phyloP scores from a whole-genome alignment of 31 red algal species.

The Porphyra umbilicalis region DNA sequence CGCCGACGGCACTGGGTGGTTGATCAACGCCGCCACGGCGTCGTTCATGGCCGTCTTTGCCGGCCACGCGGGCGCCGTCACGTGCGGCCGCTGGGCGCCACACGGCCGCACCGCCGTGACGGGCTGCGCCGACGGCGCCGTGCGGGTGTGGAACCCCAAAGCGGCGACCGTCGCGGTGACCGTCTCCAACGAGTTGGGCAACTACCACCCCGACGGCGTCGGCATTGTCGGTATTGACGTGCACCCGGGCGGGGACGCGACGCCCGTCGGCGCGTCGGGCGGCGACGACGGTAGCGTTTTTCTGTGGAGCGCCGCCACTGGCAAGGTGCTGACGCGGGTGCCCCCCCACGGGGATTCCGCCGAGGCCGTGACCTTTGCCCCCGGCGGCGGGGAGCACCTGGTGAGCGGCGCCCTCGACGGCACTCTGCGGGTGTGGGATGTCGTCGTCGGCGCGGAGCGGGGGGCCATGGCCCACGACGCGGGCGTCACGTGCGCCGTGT shows the following conservation, averaged over 20 bases:
- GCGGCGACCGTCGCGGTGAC: constrained; percentile 11
- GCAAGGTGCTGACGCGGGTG: constrained; percentile 32
- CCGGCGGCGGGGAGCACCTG: constrained; percentile 12
- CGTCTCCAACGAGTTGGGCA: constrained; percentile 23
- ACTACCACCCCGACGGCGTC: constrained; percentile 44
- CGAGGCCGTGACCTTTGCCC: constrained; percentile 40
- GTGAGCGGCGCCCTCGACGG: constrained; percentile 41
- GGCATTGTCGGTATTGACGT: constrained; percentile 21
- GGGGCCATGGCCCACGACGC: constrained; percentile 45
- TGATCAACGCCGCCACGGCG: constrained; percentile 53
- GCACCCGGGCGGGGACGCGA: constrained; percentile 14
- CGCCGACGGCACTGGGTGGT: constrained; percentile 44
- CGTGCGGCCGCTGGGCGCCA: constrained; percentile 31
- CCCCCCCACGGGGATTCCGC: constrained; percentile 31
- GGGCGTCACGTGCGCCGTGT: background rate
- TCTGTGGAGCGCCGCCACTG: constrained; percentile 31
- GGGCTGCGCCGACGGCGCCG: constrained; percentile 32
- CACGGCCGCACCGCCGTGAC: constrained; percentile 57
- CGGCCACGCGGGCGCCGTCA: constrained; percentile 54
- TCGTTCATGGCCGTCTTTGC: constrained; percentile 57
- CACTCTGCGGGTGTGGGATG: constrained; percentile 33
- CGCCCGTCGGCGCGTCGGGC: constrained; percentile 32
- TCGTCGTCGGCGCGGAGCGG: constrained; percentile 12
- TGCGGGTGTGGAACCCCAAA: constrained; percentile 59
- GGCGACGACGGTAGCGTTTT: constrained; percentile 51